A percentile compares a stretch with the other conserved stretches of the same genome.
Evolutionary conservation across 163 green algal species (phyloP).

Genomic region (Coccomyxa subellipsoidea): DNA sequence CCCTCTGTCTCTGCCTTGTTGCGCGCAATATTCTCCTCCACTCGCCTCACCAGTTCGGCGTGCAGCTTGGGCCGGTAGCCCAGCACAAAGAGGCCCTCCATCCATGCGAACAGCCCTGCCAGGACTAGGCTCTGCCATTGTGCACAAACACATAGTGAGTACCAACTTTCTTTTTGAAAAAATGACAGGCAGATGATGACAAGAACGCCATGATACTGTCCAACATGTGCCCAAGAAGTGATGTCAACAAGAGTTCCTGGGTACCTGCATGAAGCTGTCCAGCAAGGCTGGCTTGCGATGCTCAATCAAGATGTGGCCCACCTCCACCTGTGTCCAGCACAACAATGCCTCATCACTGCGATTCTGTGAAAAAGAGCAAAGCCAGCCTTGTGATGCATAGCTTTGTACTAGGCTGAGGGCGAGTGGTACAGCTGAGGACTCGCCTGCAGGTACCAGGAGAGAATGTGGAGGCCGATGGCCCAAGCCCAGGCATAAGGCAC

Average conservation of each 20-base stretch:
- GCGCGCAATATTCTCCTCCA: conserved; percentile 19
- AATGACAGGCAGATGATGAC: too few relatives aligned
- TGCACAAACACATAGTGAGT: too few relatives aligned
- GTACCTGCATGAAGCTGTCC: conserved; percentile 77
- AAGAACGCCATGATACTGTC: too few relatives aligned
- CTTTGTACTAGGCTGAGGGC: too few relatives aligned
- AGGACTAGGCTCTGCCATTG: conserved; percentile 72
- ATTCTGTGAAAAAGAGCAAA: too few relatives aligned
- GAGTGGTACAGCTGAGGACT: neutral
- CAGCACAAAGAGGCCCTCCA: conserved; percentile 79
- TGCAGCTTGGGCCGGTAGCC: conserved; percentile 61
- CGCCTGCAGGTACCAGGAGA: conserved; percentile 73
- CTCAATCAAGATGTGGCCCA: conserved; percentile 77
- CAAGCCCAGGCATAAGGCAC: conserved; percentile 51
- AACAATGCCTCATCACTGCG: too few relatives aligned
- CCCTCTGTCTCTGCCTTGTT: conserved; percentile 4
- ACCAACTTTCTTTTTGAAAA: too few relatives aligned
- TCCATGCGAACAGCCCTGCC: conserved; percentile 85
- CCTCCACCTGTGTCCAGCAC: conserved; percentile 52
- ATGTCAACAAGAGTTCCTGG: conserved; percentile 73
- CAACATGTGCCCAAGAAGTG: conserved; percentile 71
- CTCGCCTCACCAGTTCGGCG: conserved; percentile 27
- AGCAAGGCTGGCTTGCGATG: conserved; percentile 74
- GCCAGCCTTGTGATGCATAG: too few relatives aligned
- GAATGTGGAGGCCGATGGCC: conserved; percentile 62